These are phyloP conservation scores for Akanthomyces lecanii DNA, from an alignment of 2,329 filamentous ascomycete genomes.

Conservation along the genomic window DNA sequence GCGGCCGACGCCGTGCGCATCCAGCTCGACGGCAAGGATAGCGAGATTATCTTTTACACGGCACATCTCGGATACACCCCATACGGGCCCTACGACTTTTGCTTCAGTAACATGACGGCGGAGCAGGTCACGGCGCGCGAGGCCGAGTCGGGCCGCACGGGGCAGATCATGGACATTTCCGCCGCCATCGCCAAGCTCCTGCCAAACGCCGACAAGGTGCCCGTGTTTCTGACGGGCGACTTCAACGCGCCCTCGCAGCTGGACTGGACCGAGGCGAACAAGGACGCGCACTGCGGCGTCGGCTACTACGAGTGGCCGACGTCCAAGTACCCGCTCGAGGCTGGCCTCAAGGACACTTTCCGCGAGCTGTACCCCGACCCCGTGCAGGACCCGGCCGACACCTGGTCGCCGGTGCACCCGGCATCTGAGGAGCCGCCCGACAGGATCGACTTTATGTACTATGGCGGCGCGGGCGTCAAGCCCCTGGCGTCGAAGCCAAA, in stretches of 20 bases:
- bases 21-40: conserved; percentile 29
- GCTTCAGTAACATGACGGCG: conserved; percentile 32
- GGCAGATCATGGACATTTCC: conserved; percentile 35
- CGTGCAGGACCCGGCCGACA: conserved; percentile 28
- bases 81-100: conserved; percentile 42
- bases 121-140: conserved; percentile 34
- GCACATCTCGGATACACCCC: conserved; percentile 36
- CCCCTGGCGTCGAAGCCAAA: conserved; percentile 29
- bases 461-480: conserved; percentile 31
- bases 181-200: conserved; percentile 31
- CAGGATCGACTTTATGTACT: conserved; percentile 41
- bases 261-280: conserved; percentile 34
- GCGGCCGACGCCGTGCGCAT: conserved; percentile 31
- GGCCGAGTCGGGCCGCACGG: conserved; percentile 33
- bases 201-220: conserved; percentile 27
- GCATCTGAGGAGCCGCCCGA: conserved; percentile 35
- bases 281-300: conserved; percentile 34
- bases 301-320: conserved; percentile 36
- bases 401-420: conserved; percentile 40
- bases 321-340: conserved; percentile 31
- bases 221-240: conserved; percentile 38
- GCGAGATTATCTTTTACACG: conserved; percentile 34
- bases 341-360: conserved; percentile 38
- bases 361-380: conserved; percentile 36
- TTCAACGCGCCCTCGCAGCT: conserved; percentile 43